Base-by-base conservation (phyloP, 225 moss, liverwort and hornwort species). In the Asterella californica region DNA sequence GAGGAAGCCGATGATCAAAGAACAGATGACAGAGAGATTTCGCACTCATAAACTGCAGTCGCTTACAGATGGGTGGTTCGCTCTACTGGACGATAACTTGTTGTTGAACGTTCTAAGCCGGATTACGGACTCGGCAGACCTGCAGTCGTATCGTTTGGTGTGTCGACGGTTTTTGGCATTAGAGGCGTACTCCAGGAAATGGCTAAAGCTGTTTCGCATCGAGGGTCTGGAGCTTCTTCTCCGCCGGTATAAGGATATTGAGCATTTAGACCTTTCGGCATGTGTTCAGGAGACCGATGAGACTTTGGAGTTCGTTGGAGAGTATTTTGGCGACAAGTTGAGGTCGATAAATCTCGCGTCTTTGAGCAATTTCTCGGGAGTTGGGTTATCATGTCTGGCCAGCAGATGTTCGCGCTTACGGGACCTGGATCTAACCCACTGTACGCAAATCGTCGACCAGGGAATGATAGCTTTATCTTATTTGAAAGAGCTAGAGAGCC, bases 111-210 rank as follows among this genome's bases (percentile, higher is more conserved):
- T 96, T 15, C 71, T 96, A 79, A 85, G 88, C 25, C 87, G 80
- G 80, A 76, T 93, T 38, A 60, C 86, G 0, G 92, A 92, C 69
- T 87, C 88, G 15, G 52, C 81, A 53, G 95, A 96, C 67, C 88
- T 90, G 49, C 92, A 91, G 68, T 86, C 95, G 3, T 93, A 91
- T 93, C 88, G 91, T 73, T 75, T 96, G 83, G 92, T 90, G 61
- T 96, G 95, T 79, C 90, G 76, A 37, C 82, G 85, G n/a, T 92
- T 92, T 76, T 33, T 92, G 25, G 33, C 63, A 12, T n/a, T 90
- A 53, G 95, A 92, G 69, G 87, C 93, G 0, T 71, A 36, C 73
- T 83, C 88, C 10, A 83, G 91, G 79, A 90, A 88, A 62, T 73
- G 85, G 6, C 83, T 96, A 49, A 89, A 86, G 73, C 79, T 92